Conservation (phyloP, 2,329 filamentous ascomycete genomes). For the Coleophoma cylindrospora region DNA sequence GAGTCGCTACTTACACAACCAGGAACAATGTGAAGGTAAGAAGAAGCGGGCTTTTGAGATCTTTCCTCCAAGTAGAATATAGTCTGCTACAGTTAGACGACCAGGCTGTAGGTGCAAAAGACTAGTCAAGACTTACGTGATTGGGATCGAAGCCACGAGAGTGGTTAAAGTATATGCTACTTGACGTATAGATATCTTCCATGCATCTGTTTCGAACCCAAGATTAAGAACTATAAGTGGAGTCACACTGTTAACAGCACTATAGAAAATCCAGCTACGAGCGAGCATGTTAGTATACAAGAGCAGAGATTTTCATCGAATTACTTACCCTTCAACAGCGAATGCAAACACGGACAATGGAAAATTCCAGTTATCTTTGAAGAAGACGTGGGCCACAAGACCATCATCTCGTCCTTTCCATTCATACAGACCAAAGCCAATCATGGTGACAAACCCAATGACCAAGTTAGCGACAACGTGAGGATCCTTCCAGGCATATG, state of each 20-base stretch:
- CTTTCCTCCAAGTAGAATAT: constrained; percentile 43
- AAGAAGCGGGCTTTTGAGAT: constrained; percentile 40
- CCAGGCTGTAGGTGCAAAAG: background rate
- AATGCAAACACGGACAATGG: constrained; percentile 49
- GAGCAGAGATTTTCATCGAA: too few relatives aligned
- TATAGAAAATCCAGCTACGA: constrained; percentile 47
- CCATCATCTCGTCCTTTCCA: constrained; percentile 50
- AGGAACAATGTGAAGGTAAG: constrained; percentile 42
- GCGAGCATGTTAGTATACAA: background rate
- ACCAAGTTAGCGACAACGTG: constrained; percentile 26
- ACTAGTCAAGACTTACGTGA: constrained; percentile 27
- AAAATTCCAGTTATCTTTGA: constrained; percentile 47
- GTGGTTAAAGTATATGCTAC: constrained; percentile 36
- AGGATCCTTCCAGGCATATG: constrained; percentile 28
- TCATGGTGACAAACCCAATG: constrained; percentile 22
- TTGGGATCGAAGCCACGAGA: constrained; percentile 35
- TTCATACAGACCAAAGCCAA: constrained; percentile 34
- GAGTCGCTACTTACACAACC: constrained; percentile 31
- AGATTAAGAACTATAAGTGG: constrained; percentile 43
- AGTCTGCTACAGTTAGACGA: constrained; percentile 11
- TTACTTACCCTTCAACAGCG: constrained; percentile 42
- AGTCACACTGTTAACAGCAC: constrained; percentile 44
- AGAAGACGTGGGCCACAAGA: constrained; percentile 51
- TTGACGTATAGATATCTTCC: constrained; percentile 43
- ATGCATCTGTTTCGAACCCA: constrained; percentile 40